Conservation (phyloP, 2,329 filamentous ascomycete species). For the Coniochaeta sp. region DNA sequence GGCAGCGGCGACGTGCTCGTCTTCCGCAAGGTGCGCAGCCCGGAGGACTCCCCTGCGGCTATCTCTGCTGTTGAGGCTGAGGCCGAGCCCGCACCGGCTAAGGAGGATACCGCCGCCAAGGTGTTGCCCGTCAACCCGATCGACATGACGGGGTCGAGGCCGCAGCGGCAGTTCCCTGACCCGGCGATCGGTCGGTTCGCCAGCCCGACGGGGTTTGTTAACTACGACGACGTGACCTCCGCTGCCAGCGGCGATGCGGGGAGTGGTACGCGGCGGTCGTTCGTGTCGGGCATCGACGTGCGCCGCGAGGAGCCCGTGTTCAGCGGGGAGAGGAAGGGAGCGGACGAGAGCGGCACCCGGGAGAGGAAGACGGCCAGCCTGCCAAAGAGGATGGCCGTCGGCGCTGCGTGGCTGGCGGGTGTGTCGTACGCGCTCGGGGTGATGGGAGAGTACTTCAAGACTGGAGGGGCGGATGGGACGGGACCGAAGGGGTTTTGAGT, state of each 20-base stretch:
- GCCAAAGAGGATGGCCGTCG: conserved; percentile 41
- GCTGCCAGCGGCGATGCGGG: too few relatives aligned
- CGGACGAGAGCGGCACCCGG: conserved; percentile 3
- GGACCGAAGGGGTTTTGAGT: conserved; percentile 26
- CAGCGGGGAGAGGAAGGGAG: conserved; percentile 22
- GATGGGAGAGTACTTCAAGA: conserved; percentile 49
- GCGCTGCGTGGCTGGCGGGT: conserved; percentile 47
- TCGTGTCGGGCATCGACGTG: conserved; percentile 36
- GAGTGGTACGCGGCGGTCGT: conserved; percentile 21
- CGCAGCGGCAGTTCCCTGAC: conserved; percentile 22
- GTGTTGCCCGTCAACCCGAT: conserved; percentile 45
- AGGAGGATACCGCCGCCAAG: background rate
- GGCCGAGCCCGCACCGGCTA: background rate
- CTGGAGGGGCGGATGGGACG: conserved; percentile 34
- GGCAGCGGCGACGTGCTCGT: conserved; percentile 57
- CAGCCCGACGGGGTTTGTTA: conserved; percentile 59
- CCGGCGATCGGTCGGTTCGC: conserved; percentile 49
- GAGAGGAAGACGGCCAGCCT: conserved; percentile 29
- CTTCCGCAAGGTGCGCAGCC: conserved; percentile 50
- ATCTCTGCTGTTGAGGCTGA: background rate
- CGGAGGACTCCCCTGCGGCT: background rate
- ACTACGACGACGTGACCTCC: too few relatives aligned
- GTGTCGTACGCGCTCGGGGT: conserved; percentile 52
- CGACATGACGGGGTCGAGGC: conserved; percentile 38
- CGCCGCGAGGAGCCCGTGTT: conserved; percentile 40